Evolutionary conservation across 306 rosid genomes (phyloP), one percentile per base, ranked within the genome.

Genomic region (Quercus cerris): DNA sequence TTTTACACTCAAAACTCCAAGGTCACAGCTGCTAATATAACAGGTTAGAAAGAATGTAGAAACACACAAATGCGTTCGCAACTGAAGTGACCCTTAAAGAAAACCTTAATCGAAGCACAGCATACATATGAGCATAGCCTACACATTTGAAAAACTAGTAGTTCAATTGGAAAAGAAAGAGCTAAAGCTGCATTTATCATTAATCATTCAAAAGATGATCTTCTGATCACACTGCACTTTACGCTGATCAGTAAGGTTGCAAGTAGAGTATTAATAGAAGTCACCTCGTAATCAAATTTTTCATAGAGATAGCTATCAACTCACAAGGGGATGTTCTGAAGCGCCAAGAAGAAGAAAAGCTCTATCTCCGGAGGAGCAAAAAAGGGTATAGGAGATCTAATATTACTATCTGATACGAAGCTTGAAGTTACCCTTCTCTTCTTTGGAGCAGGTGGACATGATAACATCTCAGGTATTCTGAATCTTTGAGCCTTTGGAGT

Each of bases 371-470:
- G 91, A 35, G 90, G 80, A 74, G 91, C 70, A 52, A 88, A 90
- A 68, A 87, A 82, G 2, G 84, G 41, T 22, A 87, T 82, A 0
- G 87, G 87, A 22, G 88, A 81, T 81, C 46, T 8, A 8, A 41
- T 41, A 8, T 41, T 41, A 41, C 79, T 81, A 46, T 74, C 81
- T 1, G 82, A 68, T 25, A 84, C 83, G 52, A 17, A 74, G 49
- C 56, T 87, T 22, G 77, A 49, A 31, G 74, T 51, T 74, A 84
- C 81, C 75, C 74, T 86, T 81, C 84, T 81, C 81, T 90, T 90
- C 86, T 86, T 90, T 67, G 94, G 94, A 78, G 91, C 85, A 11
- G 94, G 86, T 74, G 91, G 94, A 71, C 94, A 90, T 19, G 87
- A 75, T 22, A 81, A 71, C 15, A 71, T 3, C 49, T 84, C 81